Base-by-base conservation (phyloP, 2,329 filamentous ascomycete genomes). In the Magnaporthales sp. region DNA sequence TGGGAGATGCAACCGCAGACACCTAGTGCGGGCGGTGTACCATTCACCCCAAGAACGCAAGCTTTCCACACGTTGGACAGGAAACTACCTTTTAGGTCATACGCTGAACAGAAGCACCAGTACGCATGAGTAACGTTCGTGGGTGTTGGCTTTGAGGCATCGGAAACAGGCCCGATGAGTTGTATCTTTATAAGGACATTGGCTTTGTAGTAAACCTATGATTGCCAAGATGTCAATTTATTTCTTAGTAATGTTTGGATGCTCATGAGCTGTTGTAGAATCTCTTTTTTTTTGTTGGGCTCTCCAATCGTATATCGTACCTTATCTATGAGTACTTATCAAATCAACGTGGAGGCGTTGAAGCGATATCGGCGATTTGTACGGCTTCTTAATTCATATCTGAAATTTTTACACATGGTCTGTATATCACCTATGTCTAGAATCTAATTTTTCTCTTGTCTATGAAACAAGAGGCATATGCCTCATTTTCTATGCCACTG, bases 51-150 rank as follows among this genome's bases (percentile, higher is more conserved):
- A 6, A 77, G 89, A 70, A 91, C 89, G 19, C 82, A 86, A 74
- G 89, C 89, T 1, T 91, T 91, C 74, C 82, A 90, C 72, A 83
- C 84, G 13, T 78, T 89, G 63, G 84, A 89, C 69, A 77, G 86
- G 67, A 83, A 84, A 71, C 74, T 88, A 67, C 85, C 86, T 2
- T 73, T 86, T 63, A 64, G 63, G 38, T 24, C 38, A 22, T 64
- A 64, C 8, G 32, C 63, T n/a, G 56, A 60, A 15, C 56, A 60
- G 56, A 60, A 24, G 26, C 26, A 26, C 24, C 11, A 29, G 26
- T 60, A 60, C 22, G 11, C 56, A 4, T 60, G 56, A 60, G 56
- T 27, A 46, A 46, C 38, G 38, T n/a, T 46, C n/a, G n/a, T 46
- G 15, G 19, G 38, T 46, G 19, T 24, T 60, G 26, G 13, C 26